Percentiles rank a stretch among this genome's conserved stretches.
These are phyloP conservation scores for Penicillium odoratum DNA, from an alignment of 495 filamentous ascomycete species.

Conservation along the genomic window DNA sequence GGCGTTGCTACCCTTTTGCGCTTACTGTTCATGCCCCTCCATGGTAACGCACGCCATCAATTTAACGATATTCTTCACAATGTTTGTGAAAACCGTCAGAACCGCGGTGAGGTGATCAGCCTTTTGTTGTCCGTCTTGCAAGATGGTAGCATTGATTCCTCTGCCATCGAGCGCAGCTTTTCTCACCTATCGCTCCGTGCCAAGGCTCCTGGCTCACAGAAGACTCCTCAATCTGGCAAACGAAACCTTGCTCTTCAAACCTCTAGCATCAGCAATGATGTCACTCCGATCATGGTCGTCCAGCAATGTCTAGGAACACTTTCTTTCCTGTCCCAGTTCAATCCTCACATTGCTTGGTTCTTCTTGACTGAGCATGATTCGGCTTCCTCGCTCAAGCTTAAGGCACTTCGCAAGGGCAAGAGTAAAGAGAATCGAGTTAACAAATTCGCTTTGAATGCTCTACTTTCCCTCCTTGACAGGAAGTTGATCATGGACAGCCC, in stretches of 20 bases:
- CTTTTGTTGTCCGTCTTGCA: constrained; percentile 92
- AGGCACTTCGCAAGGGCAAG: constrained; percentile 79
- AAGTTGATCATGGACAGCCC: constrained; percentile 94
- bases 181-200: constrained; percentile 87
- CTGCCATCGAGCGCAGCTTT: constrained; percentile 93
- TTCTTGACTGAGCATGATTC: constrained; percentile 96
- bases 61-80: constrained; percentile 84
- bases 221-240: constrained; percentile 78
- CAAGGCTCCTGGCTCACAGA: constrained; percentile 71
- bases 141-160: constrained; percentile 89
- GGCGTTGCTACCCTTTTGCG: constrained; percentile 92
- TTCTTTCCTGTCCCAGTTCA: constrained; percentile 76
- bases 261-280: constrained; percentile 63
- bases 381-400: constrained; percentile 68
- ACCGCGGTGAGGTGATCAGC: constrained; percentile 91
- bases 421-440: constrained; percentile 78
- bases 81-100: constrained; percentile 91
- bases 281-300: constrained; percentile 90
- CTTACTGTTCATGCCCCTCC: constrained; percentile 94
- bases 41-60: constrained; percentile 74
- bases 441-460: constrained; percentile 87
- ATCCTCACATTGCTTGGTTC: constrained; percentile 81
- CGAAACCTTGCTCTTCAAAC: constrained; percentile 62
- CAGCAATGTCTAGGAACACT: constrained; percentile 89
- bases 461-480: constrained; percentile 85